A percentile compares a stretch with the other conserved stretches of the same genome.
Evolutionary conservation across 371 early-diverging fungal species (phyloP).

Genomic region (Mortierella polycephala): DNA sequence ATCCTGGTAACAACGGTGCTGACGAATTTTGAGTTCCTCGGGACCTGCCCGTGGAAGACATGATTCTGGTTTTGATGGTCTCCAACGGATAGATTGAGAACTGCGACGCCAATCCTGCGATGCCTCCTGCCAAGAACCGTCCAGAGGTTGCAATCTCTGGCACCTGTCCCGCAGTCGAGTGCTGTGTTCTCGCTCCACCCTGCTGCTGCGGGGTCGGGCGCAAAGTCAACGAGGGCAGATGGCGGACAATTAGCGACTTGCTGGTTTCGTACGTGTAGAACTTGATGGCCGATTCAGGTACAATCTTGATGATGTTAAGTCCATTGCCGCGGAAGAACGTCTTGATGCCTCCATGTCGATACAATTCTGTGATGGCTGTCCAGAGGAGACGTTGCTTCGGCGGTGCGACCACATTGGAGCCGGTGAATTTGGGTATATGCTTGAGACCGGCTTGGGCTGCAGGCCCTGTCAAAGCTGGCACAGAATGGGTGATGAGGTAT

Average conservation of each 20-base stretch:
- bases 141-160: conserved; percentile 68
- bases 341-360: conserved; percentile 72
- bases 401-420: conserved; percentile 16
- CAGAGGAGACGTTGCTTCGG: conserved; percentile 46
- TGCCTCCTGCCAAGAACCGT: conserved; percentile 81
- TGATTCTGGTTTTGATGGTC: conserved; percentile 80
- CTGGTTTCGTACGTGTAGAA: conserved; percentile 79
- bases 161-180: conserved; percentile 7
- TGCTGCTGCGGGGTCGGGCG: conserved; percentile 10
- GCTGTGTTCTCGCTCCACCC: not conserved
- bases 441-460: conserved; percentile 32
- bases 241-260: conserved; percentile 65
- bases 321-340: conserved; percentile 88
- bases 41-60: conserved; percentile 65
- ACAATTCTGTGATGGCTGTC: conserved; percentile 63
- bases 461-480: conserved; percentile 33
- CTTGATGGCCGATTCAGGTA: conserved; percentile 83
- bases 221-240: conserved; percentile 37
- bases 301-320: conserved; percentile 82
- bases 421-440: conserved; percentile 44
- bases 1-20: conserved; percentile 1
- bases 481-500: conserved; percentile 72
- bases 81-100: conserved; percentile 86
- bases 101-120: conserved; percentile 83
- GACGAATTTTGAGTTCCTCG: not conserved